These are phyloP conservation scores for Colletotrichum australisinense DNA, from an alignment of 2,329 filamentous ascomycete genomes.

Conservation along the genomic window DNA sequence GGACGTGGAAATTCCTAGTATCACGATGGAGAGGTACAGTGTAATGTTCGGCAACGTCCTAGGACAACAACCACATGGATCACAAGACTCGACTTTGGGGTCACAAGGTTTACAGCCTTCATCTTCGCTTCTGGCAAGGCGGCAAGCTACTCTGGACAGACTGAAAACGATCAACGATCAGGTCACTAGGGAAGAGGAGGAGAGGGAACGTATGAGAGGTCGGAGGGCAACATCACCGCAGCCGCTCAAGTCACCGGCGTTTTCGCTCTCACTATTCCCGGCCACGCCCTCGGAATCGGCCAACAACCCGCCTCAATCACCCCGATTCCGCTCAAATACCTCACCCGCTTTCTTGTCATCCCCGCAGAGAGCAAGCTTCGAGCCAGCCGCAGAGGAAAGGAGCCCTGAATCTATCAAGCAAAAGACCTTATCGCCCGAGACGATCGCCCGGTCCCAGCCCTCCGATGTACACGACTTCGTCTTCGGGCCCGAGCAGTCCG, in stretches of 20 bases:
- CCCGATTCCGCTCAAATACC: conserved; percentile 64
- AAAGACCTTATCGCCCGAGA: conserved; percentile 7
- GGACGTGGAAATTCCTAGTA: conserved; percentile 82
- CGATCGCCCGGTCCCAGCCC: background rate
- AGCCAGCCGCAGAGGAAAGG: conserved; percentile 21
- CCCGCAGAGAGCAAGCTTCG: conserved; percentile 51
- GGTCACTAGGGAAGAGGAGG: conserved; percentile 51
- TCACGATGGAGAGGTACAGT: conserved; percentile 89
- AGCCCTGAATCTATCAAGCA: background rate
- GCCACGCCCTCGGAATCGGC: conserved; percentile 42
- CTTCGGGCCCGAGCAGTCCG: conserved; percentile 49
- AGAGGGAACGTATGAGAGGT: conserved; percentile 41
- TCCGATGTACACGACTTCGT: conserved; percentile 34
- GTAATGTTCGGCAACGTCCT: conserved; percentile 90
- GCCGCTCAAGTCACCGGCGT: conserved; percentile 42
- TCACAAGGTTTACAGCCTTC: conserved; percentile 40
- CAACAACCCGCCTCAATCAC: conserved; percentile 45
- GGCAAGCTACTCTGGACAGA: conserved; percentile 69
- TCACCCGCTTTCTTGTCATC: conserved; percentile 62
- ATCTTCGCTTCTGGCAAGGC: conserved; percentile 62
- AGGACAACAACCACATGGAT: conserved; percentile 55
- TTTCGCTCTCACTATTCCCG: conserved; percentile 56
- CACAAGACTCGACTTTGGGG: background rate
- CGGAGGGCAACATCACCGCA: conserved; percentile 64
- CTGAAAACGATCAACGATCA: conserved; percentile 65